phyloP scores from a whole-genome alignment of 1,284 basidiomycete species.

The Tranzscheliella williamsii region DNA sequence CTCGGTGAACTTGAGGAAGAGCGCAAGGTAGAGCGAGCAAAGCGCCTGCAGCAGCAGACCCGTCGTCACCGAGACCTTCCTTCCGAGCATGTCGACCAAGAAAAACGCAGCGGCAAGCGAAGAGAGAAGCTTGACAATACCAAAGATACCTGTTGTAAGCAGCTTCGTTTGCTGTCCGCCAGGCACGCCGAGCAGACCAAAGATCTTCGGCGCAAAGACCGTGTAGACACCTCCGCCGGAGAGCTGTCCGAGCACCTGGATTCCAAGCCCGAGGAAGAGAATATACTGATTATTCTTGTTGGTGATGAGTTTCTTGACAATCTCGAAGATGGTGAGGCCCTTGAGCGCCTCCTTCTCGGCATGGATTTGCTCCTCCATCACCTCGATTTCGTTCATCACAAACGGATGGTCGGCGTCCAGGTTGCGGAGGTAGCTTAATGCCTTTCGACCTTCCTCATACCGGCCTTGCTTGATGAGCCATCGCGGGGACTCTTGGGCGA shows the following conservation, averaged over 20 bases:
- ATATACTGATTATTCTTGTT: slow-evolving; percentile 42
- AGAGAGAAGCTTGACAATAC: slow-evolving; percentile 46
- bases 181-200: slow-evolving; percentile 34
- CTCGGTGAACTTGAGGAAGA: slow-evolving; percentile 37
- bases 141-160: slow-evolving; percentile 41
- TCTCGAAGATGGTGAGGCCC: slow-evolving; percentile 20
- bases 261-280: slow-evolving; percentile 36
- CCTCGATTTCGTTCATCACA: slow-evolving; percentile 31
- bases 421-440: slow-evolving; percentile 37
- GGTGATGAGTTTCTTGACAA: slow-evolving; percentile 31
- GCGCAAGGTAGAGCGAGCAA: slow-evolving; percentile 34
- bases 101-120: slow-evolving; percentile 44
- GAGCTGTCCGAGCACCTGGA: slow-evolving; percentile 46
- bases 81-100: slow-evolving; percentile 39
- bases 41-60: slow-evolving; percentile 32
- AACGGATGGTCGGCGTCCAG: slow-evolving; percentile 25
- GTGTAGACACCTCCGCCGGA: slow-evolving; percentile 42
- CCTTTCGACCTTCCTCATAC: slow-evolving; percentile 34
- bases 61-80: slow-evolving; percentile 35
- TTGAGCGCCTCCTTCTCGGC: slow-evolving; percentile 28
- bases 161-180: slow-evolving; percentile 31
- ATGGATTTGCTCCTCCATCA: slow-evolving; percentile 30
- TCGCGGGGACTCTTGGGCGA: slow-evolving; percentile 43
- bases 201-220: slow-evolving; percentile 41
- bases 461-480: slow-evolving; percentile 41